Conservation (phyloP, 371 early-diverging fungal genomes). For the Thermomucor indicae-seudaticae region DNA sequence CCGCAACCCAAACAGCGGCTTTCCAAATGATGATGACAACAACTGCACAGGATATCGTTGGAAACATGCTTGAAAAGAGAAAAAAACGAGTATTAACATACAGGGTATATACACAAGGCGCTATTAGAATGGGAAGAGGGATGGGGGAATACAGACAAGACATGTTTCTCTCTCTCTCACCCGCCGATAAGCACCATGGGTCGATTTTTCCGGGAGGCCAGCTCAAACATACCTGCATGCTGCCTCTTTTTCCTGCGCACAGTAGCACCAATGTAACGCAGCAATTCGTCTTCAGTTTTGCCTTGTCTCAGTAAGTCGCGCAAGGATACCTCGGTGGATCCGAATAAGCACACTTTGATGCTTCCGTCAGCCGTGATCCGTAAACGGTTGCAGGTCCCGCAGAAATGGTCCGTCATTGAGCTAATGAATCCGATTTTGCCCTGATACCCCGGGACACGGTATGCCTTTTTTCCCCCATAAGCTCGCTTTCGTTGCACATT, state of each 20-base stretch:
- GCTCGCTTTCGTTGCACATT: not conserved
- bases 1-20: not conserved
- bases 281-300: constrained; percentile 59
- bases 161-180: constrained; percentile 20
- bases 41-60: not conserved
- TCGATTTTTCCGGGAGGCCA: constrained; percentile 79
- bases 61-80: not conserved
- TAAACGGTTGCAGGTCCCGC: constrained; percentile 88
- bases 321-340: constrained; percentile 82
- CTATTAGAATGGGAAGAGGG: not conserved
- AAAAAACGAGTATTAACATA: not conserved
- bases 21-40: not conserved
- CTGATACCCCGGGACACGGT: constrained; percentile 69
- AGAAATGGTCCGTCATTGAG: constrained; percentile 95
- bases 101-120: not conserved
- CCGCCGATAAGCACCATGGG: constrained; percentile 96
- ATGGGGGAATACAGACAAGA: not conserved
- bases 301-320: constrained; percentile 74
- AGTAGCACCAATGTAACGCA: constrained; percentile 67
- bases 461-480: constrained; percentile 20
- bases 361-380: constrained; percentile 94
- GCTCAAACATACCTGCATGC: constrained; percentile 88
- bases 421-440: constrained; percentile 94
- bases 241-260: constrained; percentile 86
- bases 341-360: constrained; percentile 91